These are phyloP conservation scores for Oryza coarctata DNA, from an alignment of 176 grass and related monocot species.

Conservation along the genomic window DNA sequence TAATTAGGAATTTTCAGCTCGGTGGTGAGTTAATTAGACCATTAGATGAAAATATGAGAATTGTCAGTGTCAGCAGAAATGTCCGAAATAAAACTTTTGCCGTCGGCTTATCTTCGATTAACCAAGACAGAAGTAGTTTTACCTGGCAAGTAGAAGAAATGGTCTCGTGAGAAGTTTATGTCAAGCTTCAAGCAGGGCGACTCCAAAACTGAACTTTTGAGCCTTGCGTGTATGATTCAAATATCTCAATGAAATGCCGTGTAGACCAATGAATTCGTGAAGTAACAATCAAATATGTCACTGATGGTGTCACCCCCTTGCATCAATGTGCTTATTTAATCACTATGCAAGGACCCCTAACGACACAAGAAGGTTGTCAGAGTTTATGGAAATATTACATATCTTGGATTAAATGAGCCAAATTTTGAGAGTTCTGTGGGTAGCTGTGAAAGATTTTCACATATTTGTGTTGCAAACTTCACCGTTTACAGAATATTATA, in stretches of 20 bases:
- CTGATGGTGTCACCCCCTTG: conserved; percentile 14
- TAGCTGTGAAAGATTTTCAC: neutral
- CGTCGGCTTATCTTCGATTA: conserved; percentile 7
- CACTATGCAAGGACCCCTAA: neutral
- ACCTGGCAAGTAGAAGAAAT: conserved; percentile 13
- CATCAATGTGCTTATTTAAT: conserved; percentile 11
- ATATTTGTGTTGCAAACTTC: conserved; percentile 2
- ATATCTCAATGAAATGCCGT: conserved; percentile 17
- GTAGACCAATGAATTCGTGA: conserved; percentile 23
- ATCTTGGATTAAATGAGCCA: neutral
- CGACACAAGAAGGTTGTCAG: neutral
- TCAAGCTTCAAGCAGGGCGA: neutral
- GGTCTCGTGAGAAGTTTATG: conserved; percentile 14
- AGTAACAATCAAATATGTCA: conserved; percentile 39
- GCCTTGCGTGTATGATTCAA: conserved; percentile 32
- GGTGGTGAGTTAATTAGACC: neutral
- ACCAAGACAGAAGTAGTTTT: conserved; percentile 23
- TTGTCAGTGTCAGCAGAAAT: conserved; percentile 24
- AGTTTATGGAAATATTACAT: neutral
- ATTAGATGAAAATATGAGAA: neutral
- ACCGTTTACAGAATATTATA: neutral
- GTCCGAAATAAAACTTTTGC: conserved; percentile 16
- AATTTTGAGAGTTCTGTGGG: neutral
- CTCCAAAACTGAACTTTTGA: conserved; percentile 23
- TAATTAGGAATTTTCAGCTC: neutral